Conservation (phyloP, 495 filamentous ascomycete species). For the Talaromyces proteolyticus region DNA sequence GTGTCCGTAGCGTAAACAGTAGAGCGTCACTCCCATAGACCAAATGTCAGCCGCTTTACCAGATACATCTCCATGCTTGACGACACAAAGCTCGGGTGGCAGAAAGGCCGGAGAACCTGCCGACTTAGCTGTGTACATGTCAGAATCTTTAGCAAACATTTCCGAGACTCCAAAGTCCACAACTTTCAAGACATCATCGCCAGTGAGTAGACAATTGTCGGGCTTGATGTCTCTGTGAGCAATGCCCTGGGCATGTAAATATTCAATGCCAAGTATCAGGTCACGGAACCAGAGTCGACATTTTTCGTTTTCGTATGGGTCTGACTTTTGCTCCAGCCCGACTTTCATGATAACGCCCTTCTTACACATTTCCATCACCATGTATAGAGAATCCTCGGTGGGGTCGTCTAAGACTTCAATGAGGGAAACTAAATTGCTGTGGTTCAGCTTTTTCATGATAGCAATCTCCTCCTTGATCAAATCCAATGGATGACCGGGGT, state of each 20-base stretch:
- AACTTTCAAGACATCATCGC: slow-evolving; percentile 89
- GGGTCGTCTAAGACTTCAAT: slow-evolving; percentile 96
- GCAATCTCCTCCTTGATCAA: slow-evolving; percentile 96
- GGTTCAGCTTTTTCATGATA: slow-evolving; percentile 98
- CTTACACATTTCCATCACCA: slow-evolving; percentile 98
- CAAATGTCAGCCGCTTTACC: slow-evolving; percentile 92
- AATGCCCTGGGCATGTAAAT: slow-evolving; percentile 90
- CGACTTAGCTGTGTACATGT: slow-evolving; percentile 91
- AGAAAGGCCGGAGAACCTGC: slow-evolving; percentile 94
- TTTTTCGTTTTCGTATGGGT: slow-evolving; percentile 76
- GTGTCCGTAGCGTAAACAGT: slow-evolving; percentile 82
- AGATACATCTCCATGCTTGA: slow-evolving; percentile 80
- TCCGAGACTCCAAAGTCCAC: slow-evolving; percentile 98
- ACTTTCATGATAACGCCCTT: slow-evolving; percentile 98
- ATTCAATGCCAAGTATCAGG: slow-evolving; percentile 93
- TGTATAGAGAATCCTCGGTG: slow-evolving; percentile 90
- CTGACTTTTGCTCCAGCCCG: slow-evolving; percentile 72
- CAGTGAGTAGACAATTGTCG: slow-evolving; percentile 87
- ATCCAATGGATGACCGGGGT: slow-evolving; percentile 72
- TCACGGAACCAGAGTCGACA: slow-evolving; percentile 94
- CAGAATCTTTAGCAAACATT: slow-evolving; percentile 86
- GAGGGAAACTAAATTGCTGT: slow-evolving; percentile 85
- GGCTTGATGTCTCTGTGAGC: slow-evolving; percentile 98
- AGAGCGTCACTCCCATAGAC: slow-evolving; percentile 97
- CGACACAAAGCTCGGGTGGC: slow-evolving; percentile 86